Evolutionary conservation across 2,329 filamentous ascomycete species (phyloP), one percentile per base, ranked within the genome.

Genomic region (Sphaerulina vaccinii): DNA sequence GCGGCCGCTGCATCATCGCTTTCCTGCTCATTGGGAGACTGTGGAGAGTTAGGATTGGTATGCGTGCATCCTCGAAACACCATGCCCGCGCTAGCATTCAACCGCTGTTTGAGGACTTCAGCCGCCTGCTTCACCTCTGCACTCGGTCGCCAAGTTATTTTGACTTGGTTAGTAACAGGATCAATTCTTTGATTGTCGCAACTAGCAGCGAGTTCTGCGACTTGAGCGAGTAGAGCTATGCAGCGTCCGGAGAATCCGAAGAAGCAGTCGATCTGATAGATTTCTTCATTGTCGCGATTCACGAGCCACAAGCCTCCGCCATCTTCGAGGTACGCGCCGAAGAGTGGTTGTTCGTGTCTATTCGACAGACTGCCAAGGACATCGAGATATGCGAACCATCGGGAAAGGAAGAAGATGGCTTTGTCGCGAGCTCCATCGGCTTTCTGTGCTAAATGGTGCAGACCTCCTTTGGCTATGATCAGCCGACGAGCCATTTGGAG

Each of bases 351-450:
- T 52, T 74, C 70, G 45, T 72, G 72, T 45, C 71, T 71, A 56
- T 71, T 75, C 49, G 74, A 84, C 21, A 95, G 74, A 36, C 82
- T 84, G 19, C 88, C 89, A 49, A 93, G 74, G 1, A 93, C 83
- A 64, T 93, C 88, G 16, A 95, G 78, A 69, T 93, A 93, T 1
- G 86, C 86, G 58, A 93, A 86, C 89, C 89, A 95, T 52, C 87
- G 83, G 59, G 82, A 85, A 8, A 93, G 77, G 64, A 95, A 93
- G 47, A 86, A 85, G 48, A 84, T 79, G 49, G 88, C 76, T 63
- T 81, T 75, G 63, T 84, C 77, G 8, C 65, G 60, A 13, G 63
- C 63, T n/a, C 65, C 65, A 60, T 75, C 69, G 2, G 65, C 62
- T 15, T 69, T 61, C 73, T 65, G 63, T 2, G 66, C 65, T 3